phyloP scores from a whole-genome alignment of 805 yeast species.

The Saturnispora quitensis region DNA sequence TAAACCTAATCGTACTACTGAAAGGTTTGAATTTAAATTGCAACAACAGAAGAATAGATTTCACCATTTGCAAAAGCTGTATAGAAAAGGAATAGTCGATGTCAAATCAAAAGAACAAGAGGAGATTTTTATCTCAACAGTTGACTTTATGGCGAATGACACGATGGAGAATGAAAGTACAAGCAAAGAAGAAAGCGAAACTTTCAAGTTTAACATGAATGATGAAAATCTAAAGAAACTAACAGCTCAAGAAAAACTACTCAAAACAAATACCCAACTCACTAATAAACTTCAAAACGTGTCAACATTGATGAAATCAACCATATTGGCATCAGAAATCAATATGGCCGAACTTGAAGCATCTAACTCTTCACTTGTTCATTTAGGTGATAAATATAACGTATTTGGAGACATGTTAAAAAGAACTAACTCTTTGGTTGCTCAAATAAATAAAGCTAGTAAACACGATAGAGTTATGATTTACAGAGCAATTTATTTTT shows the following conservation, averaged over 20 bases:
- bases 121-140: conserved; percentile 7
- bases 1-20: neutral
- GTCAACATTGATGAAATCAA: conserved; percentile 38
- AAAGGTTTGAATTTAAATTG: conserved; percentile 11
- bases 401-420: conserved; percentile 33
- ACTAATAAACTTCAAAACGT: conserved; percentile 40
- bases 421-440: conserved; percentile 38
- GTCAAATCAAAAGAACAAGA: conserved; percentile 18
- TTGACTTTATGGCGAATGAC: conserved; percentile 7
- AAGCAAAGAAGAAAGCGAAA: conserved; percentile 3
- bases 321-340: conserved; percentile 42
- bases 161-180: conserved; percentile 2
- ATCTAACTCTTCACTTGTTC: conserved; percentile 34
- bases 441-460: conserved; percentile 44
- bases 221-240: conserved; percentile 22
- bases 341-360: conserved; percentile 39
- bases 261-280: conserved; percentile 38
- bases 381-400: conserved; percentile 34
- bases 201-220: conserved; percentile 11
- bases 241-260: conserved; percentile 32
- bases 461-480: conserved; percentile 39
- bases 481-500: conserved; percentile 38
- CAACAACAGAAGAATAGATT: conserved; percentile 18
- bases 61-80: conserved; percentile 19
- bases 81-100: conserved; percentile 22